These are phyloP conservation scores for Breynia disticha DNA, from an alignment of 441 rosid species.

Conservation along the genomic window DNA sequence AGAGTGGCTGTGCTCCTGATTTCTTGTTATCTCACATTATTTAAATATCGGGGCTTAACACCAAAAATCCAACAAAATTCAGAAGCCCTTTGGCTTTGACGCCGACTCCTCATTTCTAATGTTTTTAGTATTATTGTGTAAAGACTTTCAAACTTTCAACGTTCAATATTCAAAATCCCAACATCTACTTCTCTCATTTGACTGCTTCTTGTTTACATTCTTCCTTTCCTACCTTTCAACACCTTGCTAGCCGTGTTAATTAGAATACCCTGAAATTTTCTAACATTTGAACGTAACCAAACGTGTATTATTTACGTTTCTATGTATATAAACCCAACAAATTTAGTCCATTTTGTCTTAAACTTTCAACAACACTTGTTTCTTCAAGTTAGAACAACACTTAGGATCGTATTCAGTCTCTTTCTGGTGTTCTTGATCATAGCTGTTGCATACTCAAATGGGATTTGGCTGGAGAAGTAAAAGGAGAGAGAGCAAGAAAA, in stretches of 20 bases:
- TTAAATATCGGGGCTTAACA: too few species aligned
- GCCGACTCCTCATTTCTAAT: neutral
- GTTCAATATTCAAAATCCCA: constrained; percentile 31
- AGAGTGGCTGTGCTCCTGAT: too few species aligned
- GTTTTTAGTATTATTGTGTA: neutral
- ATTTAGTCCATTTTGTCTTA: neutral
- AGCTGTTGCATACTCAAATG: constrained; percentile 7
- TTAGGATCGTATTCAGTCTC: neutral
- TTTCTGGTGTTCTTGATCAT: neutral
- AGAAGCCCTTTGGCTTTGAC: constrained; percentile 7
- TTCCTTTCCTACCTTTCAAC: constrained; percentile 14
- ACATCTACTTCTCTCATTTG: constrained; percentile 11
- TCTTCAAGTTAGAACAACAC: too few species aligned
- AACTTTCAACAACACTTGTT: too few species aligned
- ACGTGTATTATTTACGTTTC: neutral
- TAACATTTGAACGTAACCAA: neutral
- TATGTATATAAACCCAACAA: neutral
- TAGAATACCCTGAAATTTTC: too few species aligned
- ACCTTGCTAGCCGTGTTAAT: neutral
- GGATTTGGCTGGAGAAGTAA: constrained; percentile 38
- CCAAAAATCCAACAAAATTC: neutral
- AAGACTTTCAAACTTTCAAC: constrained; percentile 19
- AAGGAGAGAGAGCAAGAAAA: constrained; percentile 6
- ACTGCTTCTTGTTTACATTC: constrained; percentile 16
- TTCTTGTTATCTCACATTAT: too few species aligned